Base-by-base conservation (phyloP, 495 filamentous ascomycete genomes). In the Lasiosphaeria hispida region DNA sequence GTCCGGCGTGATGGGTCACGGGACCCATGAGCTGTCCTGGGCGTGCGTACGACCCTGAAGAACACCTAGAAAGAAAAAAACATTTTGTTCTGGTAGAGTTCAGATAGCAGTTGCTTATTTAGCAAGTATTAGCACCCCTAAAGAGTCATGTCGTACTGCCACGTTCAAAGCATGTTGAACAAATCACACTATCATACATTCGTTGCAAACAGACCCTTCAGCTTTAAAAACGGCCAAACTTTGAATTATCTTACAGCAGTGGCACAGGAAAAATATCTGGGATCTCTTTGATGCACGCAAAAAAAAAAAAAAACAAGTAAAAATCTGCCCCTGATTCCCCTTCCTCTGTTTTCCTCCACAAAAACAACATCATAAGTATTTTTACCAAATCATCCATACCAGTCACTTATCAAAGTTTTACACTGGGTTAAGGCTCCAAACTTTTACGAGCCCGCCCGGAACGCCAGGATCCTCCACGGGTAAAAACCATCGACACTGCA, bases 211-310 rank as follows among this genome's bases (percentile, higher is more conserved):
- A 35, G 23, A 30, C 5, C 23, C 5, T 5, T 5, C 2, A 30
- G 23, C 5, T 30, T 30, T 5, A 30, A 30, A 37, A 45, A 50
- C n/a, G 48, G 23, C 36, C n/a, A 36, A 37, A 48, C 10, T 36
- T 30, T n/a, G 10, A 39, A 50, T 55, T 62, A 62, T 61, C 59
- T 58, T 62, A 62, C 54, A 62, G 43, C 19, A 43, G 54, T 53
- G 14, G 55, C 37, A 57, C 48, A 58, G 39, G 42, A 49, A 38
- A 53, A 53, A 10, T 13, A 14, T 23, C 53, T 19, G 23, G 10
- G 41, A n/a, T 18, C 41, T 49, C 47, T 58, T 45, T 45, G 17
- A 23, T 8, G 17, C 42, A 17, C 18, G 30, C 30, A 15, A 38
- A n/a, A 33, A 14, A 44, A 13, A 23, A 15, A 54, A 44, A 18